Evolutionary conservation across 2,329 filamentous ascomycete genomes (phyloP).

Genomic region (Pseudogymnoascus sp.): DNA sequence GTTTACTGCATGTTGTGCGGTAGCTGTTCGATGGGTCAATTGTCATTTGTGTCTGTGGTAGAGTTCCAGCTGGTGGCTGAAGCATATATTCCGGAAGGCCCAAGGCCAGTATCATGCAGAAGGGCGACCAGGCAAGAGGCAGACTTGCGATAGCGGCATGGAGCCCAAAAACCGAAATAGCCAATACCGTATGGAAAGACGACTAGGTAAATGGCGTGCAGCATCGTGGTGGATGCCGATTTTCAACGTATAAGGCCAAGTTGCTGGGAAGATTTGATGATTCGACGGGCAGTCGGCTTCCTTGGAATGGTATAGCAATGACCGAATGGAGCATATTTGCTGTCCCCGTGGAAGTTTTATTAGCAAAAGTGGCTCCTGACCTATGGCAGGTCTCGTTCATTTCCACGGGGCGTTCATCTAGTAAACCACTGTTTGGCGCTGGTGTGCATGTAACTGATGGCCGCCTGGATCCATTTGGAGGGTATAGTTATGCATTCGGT

Average conservation of each 20-base stretch:
- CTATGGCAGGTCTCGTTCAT: not conserved
- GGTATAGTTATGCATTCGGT: not conserved
- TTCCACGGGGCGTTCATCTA: constrained; percentile 2
- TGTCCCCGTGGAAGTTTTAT: not conserved
- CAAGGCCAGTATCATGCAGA: not conserved
- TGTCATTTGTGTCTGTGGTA: not conserved
- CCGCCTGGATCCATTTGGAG: not conserved
- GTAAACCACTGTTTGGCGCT: not conserved
- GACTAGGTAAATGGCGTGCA: not conserved
- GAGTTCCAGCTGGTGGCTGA: not conserved
- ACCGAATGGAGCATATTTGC: not conserved
- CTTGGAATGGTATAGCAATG: not conserved
- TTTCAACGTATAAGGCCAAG: not conserved
- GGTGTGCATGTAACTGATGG: not conserved
- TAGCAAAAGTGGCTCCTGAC: not conserved
- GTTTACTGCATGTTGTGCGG: not conserved
- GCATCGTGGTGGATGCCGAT: not conserved
- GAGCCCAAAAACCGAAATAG: not conserved
- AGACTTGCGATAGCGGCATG: not conserved
- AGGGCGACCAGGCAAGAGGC: not conserved
- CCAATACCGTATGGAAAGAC: not conserved
- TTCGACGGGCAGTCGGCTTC: not conserved
- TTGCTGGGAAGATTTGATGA: not conserved
- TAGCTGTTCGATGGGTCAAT: not conserved
- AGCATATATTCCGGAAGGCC: not conserved